phyloP scores from a whole-genome alignment of 192 early-diverging fungal species.

The Chytriomyces sp. region DNA sequence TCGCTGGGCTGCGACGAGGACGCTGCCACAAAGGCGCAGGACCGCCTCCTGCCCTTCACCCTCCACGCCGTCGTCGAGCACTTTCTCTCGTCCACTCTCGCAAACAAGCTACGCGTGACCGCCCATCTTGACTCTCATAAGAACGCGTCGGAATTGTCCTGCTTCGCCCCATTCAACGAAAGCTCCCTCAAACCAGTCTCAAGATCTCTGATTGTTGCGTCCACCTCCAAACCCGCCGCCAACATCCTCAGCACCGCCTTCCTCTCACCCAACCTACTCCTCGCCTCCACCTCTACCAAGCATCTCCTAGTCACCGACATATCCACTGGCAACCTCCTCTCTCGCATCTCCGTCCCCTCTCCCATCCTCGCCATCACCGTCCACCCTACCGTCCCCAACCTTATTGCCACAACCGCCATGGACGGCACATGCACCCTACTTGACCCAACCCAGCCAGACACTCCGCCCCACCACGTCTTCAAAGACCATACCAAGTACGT shows the following conservation, averaged over 20 bases:
- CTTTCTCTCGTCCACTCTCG: conserved; percentile 3
- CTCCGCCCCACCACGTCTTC: conserved; percentile 51
- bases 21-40: too few relatives aligned
- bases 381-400: conserved; percentile 50
- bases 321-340: conserved; percentile 39
- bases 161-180: too few relatives aligned
- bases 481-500: conserved; percentile 76
- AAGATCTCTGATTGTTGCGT: too few relatives aligned
- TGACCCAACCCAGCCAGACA: neutral
- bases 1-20: neutral
- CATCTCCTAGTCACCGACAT: conserved; percentile 61
- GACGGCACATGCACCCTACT: conserved; percentile 12
- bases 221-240: neutral
- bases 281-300: conserved; percentile 21
- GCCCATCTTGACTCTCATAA: too few relatives aligned
- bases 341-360: conserved; percentile 36
- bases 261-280: conserved; percentile 26
- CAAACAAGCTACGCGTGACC: neutral
- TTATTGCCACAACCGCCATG: conserved; percentile 25
- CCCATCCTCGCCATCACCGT: conserved; percentile 66
- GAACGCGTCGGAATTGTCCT: too few relatives aligned
- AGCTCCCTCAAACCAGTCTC: too few relatives aligned
- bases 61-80: conserved; percentile 1
- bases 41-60: neutral
- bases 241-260: conserved; percentile 34